Evolutionary conservation across 2,329 filamentous ascomycete genomes (phyloP), one percentile per base, ranked within the genome.

Genomic region (Alternaria sp.): DNA sequence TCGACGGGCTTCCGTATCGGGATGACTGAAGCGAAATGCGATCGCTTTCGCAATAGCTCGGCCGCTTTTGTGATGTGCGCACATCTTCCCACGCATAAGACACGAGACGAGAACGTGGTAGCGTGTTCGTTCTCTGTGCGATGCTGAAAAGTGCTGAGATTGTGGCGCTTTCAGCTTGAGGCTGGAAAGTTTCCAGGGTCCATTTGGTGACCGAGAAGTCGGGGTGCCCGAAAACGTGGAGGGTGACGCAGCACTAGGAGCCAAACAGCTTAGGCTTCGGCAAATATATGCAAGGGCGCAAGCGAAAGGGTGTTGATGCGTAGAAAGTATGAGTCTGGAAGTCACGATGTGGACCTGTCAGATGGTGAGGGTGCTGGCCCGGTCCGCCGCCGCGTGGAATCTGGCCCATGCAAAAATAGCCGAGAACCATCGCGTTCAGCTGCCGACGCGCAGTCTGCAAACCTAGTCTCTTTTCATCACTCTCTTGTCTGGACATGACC

Each of bases 211-310:
- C 37, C 37, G 37, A 41, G 37, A 41, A 41, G 15, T 15, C 21
- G 23, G 46, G 25, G 46, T 28, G 15, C 23, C 23, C 25, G 46
- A 26, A 18, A 18, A 49, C 25, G 25, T 30, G 15, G 25, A 28
- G n/a, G 6, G n/a, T 11, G 2, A n/a, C 11, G 25, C 46, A 14
- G 3, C 3, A 6, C 46, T 7, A 14, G 2, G 0, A 2, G 2
- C 2, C 6, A 28, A 25, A 5, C 6, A 30, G 10, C 1, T 8
- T 12, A 14, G 46, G 5, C 6, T 12, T 12, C 10, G 10, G n/a
- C 2, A 18, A 5, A 12, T 6, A 1, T 30, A 50, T 50, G 46
- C 25, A 15, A 20, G 25, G 2, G 6, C n/a, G 4, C 26, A 15
- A 3, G 6, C 25, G n/a, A 21, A 50, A 2, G 6, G 2, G 33